Evolutionary conservation across 805 yeast genomes (phyloP), one percentile per base, ranked within the genome.

Genomic region (Yarrowia sp.): DNA sequence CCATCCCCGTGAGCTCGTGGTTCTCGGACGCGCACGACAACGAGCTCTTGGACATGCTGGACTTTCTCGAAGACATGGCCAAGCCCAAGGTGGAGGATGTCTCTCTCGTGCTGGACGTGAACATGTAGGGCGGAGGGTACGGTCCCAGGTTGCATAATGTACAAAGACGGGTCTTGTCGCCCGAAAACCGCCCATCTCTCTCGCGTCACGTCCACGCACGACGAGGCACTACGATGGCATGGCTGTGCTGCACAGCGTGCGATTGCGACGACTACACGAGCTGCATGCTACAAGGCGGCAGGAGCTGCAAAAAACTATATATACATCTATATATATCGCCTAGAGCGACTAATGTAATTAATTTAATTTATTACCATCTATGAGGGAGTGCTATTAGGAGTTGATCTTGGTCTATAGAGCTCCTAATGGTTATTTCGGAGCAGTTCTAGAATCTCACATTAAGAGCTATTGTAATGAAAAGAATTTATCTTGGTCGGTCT

Each of bases 21-120:
- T 94, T 94, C 79, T 89, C 97, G 67, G 99, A 94, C 75, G 85
- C 94, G 27, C 99, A 94, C 73, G 99, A 94, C 74, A 92, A 92
- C 72, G 99, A 94, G 78, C 80, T 94, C 69, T 74, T 89, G 65
- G 99, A 94, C 74, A 83, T 94, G 74, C 77, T 94, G 61, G 99
- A 98, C 13, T 84, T 94, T 64, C 79, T 94, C 67, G 90, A 90
- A 73, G 98, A 94, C 72, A 76, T 94, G 62, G 83, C 97, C 6
- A 76, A 80, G 66, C 72, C 79, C 10, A 80, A 79, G 47, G 97
- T 94, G 61, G 87, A 85, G 66, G 97, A 94, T 74, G 96, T 94
- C 33, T 85, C 91, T 35, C 74, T 86, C 66, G 93, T 93, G 47
- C 80, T 94, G 68, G 97, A 93, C 74, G 90, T 90, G 8, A 68